These are phyloP conservation scores for Apophysomyces elegans DNA, from an alignment of 371 early-diverging fungal species.

Conservation along the genomic window DNA sequence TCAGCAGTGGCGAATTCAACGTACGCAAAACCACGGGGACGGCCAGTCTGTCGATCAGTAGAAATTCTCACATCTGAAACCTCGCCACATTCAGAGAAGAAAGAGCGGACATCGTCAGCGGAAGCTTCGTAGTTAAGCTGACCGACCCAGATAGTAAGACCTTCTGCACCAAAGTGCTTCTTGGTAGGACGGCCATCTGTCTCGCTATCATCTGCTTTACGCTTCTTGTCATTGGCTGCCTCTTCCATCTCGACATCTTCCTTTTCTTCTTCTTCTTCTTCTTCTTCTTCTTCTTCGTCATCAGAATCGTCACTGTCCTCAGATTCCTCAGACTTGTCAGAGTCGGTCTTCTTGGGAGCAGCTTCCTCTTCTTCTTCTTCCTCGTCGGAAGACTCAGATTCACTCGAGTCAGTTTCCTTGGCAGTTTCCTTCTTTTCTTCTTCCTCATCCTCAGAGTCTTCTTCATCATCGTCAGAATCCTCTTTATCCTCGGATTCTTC, in stretches of 20 bases:
- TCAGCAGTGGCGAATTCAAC: slow-evolving; percentile 66
- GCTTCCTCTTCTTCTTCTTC: neutral
- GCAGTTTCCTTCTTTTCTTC: slow-evolving; percentile 1
- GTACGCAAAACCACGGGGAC: slow-evolving; percentile 76
- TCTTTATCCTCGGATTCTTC: slow-evolving; percentile 14
- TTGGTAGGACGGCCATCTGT: slow-evolving; percentile 38
- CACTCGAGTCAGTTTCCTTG: slow-evolving; percentile 21
- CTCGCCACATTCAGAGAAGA: slow-evolving; percentile 68
- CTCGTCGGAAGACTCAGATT: neutral
- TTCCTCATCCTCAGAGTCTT: slow-evolving; percentile 16
- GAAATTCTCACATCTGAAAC: slow-evolving; percentile 70
- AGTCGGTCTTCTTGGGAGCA: neutral
- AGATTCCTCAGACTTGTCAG: slow-evolving; percentile 21
- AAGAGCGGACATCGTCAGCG: slow-evolving; percentile 60
- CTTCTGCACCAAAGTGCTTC: slow-evolving; percentile 57
- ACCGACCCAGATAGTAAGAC: slow-evolving; percentile 69
- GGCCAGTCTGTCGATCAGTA: slow-evolving; percentile 63
- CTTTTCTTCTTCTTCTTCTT: slow-evolving; percentile 15
- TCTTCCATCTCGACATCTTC: slow-evolving; percentile 18
- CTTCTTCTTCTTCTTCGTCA: slow-evolving; percentile 20
- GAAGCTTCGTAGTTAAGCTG: slow-evolving; percentile 71
- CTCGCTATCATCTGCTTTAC: slow-evolving; percentile 44
- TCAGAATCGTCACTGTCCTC: slow-evolving; percentile 16
- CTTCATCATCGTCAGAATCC: slow-evolving; percentile 14
- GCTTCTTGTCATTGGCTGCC: slow-evolving; percentile 36